These are phyloP conservation scores for Collybia sp. DNA, from an alignment of 768 basidiomycete genomes.

Conservation along the genomic window DNA sequence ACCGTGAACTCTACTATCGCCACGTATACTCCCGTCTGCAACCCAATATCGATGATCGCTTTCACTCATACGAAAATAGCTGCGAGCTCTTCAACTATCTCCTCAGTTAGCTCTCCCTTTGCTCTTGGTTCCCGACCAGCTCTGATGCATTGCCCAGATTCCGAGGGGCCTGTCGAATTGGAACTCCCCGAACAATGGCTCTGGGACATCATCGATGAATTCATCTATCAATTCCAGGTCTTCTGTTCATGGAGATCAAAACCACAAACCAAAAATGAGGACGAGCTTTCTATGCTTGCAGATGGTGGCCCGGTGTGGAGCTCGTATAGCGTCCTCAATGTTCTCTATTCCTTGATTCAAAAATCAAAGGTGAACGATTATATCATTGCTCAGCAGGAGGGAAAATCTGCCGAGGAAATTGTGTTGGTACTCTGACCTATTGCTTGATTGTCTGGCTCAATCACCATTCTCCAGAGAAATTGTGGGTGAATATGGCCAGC, in stretches of 20 bases:
- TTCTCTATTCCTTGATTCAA: conserved; percentile 97
- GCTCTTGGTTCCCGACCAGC: not conserved
- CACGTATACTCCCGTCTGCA: conserved; percentile 95
- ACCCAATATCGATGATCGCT: conserved; percentile 95
- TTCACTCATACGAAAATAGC: conserved; percentile 97
- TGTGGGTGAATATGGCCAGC: conserved; percentile 87
- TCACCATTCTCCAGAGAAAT: conserved; percentile 50
- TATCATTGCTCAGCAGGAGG: conserved; percentile 75
- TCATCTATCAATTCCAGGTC: conserved; percentile 97
- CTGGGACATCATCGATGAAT: conserved; percentile 97
- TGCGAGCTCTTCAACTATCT: conserved; percentile 98
- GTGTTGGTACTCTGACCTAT: conserved; percentile 46
- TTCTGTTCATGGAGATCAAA: conserved; percentile 92
- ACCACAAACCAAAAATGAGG: conserved; percentile 80
- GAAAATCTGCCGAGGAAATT: conserved; percentile 79
- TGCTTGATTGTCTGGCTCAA: not conserved
- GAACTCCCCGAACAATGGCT: conserved; percentile 97
- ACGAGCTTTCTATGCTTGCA: conserved; percentile 79
- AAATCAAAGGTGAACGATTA: conserved; percentile 95
- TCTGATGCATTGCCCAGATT: conserved; percentile 47
- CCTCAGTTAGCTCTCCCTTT: conserved; percentile 56
- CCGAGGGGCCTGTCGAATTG: conserved; percentile 89
- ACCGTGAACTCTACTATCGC: conserved; percentile 92
- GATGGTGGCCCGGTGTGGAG: conserved; percentile 87
- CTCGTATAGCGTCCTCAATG: conserved; percentile 97